Evolutionary conservation across 495 filamentous ascomycete genomes (phyloP), one percentile per base, ranked within the genome.

Genomic region (Penicillium coffeae): DNA sequence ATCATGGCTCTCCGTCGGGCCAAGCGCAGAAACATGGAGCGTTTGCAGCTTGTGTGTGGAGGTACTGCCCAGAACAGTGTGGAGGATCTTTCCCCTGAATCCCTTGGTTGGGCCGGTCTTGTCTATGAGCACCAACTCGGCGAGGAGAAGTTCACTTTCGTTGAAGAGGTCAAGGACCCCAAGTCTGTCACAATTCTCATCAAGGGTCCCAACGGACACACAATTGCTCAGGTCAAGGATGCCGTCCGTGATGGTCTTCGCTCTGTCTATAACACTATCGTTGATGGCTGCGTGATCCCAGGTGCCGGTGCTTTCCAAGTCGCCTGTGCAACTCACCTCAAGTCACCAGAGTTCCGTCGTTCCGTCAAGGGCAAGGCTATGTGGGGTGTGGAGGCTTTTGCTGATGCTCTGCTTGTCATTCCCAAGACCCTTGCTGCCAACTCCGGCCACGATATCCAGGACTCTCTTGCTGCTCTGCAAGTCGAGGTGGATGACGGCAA

Each of bases 101-200:
- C 93, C 51, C 84, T 98, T 41, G 93, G 93, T 21, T 98, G 93
- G 93, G 93, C 94, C 43, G 93, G 93, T 40, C 77, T 87, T 32
- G 93, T 98, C 35, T 96, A 98, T 58, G 93, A 98, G 74, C 91
- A 97, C 72, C 88, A 94, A 63, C 80, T 98, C 3, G 93, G 93
- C 43, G 93, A 98, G 75, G 93, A 98, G 74, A 98, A 98, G 74
- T 98, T 88, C 72, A 98, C 93, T 13, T 98, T 98, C 56, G 80
- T 98, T 52, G 94, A 97, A 69, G 94, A 98, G 48, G 93, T 98
- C 55, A 97, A 96, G 78, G 88, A 97, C 42, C 88, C 93, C 42
- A 98, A 97, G 75, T 96, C 94, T 4, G 94, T 97, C n/a, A 98
- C 93, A 15, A 75, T 98, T 10, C 78, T 98, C 46, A 96, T 98